Conservation (phyloP, 345 rosid species). For the Camelina laxa region DNA sequence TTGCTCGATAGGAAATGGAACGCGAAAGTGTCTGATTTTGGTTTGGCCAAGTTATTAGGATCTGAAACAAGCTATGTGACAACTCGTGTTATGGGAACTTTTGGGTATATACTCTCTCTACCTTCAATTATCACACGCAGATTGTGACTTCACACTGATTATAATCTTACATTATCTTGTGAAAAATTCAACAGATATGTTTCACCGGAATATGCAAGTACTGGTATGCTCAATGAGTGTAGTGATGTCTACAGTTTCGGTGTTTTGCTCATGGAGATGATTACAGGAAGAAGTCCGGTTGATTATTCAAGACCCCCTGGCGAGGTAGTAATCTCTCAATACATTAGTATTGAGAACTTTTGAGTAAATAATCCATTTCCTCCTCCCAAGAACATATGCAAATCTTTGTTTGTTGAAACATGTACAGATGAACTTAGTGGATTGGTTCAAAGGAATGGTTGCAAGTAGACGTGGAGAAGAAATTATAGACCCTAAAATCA, state of each 20-base stretch:
- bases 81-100: conserved; percentile 98
- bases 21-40: conserved; percentile 88
- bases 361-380: neutral
- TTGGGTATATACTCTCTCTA: conserved; percentile 52
- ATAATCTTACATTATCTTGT: neutral
- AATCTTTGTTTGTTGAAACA: neutral
- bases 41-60: conserved; percentile 88
- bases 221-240: conserved; percentile 94
- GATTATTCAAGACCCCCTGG: conserved; percentile 89
- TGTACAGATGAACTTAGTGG: conserved; percentile 85
- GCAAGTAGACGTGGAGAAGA: conserved; percentile 88
- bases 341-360: neutral
- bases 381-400: conserved; percentile 14
- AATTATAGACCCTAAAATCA: conserved; percentile 75
- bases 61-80: conserved; percentile 89
- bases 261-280: conserved; percentile 88
- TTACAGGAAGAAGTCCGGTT: conserved; percentile 91
- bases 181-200: conserved; percentile 58
- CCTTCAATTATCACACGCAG: neutral
- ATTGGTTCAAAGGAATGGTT: conserved; percentile 98
- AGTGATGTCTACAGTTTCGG: conserved; percentile 97
- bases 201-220: conserved; percentile 95
- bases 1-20: conserved; percentile 85
- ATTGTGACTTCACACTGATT: neutral
- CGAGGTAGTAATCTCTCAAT: conserved; percentile 57